Percentiles rank a stretch among this genome's conserved stretches.
phyloP scores from a whole-genome alignment of 179 eudicot genomes.

The Heliamphora pulchella region DNA sequence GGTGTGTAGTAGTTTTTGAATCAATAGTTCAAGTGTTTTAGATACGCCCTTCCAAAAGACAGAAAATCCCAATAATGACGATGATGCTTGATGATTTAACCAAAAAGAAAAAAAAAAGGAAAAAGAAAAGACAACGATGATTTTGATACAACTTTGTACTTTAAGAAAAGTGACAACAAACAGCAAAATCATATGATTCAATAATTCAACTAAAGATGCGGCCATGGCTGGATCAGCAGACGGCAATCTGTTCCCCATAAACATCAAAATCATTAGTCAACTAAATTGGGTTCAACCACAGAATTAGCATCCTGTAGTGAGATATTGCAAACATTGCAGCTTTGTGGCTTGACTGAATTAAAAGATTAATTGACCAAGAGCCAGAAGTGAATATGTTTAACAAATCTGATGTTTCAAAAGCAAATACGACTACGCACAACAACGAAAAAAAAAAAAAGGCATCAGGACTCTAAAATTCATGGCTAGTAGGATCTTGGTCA shows the following conservation, averaged over 20 bases:
- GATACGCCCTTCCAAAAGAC: not conserved
- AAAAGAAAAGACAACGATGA: not conserved
- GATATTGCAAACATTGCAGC: not conserved
- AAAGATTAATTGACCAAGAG: not conserved
- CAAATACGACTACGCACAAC: not conserved
- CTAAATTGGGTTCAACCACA: conserved; percentile 1
- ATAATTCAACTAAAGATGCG: not conserved
- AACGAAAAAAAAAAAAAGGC: no score
- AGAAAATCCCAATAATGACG: not conserved
- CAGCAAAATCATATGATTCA: no score
- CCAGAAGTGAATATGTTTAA: not conserved
- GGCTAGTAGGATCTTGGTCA: not conserved
- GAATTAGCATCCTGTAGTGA: not conserved
- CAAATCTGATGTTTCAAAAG: not conserved
- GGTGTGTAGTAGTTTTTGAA: no score
- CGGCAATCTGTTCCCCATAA: not conserved
- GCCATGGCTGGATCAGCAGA: not conserved
- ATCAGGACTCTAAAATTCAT: not conserved
- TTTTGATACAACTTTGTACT: not conserved
- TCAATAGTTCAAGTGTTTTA: no score
- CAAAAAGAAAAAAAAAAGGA: not conserved
- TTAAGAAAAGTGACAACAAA: not conserved
- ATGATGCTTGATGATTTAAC: not conserved
- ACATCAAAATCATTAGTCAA: not conserved
- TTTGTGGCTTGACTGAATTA: not conserved